Conservation (phyloP, 345 rosid species). For the Gossypium ekmanianum region DNA sequence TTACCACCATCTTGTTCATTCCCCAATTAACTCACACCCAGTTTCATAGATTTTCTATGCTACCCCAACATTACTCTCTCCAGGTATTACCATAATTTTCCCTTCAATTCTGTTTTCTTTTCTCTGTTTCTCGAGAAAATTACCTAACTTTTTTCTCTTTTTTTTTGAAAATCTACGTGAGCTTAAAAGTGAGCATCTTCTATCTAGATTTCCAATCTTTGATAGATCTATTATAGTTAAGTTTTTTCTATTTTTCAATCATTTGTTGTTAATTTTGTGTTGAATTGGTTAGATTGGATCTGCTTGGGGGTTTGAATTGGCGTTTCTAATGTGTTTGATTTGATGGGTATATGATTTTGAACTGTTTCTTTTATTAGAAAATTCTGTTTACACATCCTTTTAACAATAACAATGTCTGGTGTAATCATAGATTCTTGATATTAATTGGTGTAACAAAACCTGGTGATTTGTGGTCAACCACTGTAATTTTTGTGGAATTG, state of each 20-base stretch:
- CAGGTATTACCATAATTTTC: not conserved
- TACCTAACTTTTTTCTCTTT: not conserved
- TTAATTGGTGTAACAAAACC: not conserved
- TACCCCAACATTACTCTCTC: not conserved
- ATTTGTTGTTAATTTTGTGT: not conserved
- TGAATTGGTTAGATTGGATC: slow-evolving; percentile 2
- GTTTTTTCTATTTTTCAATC: not conserved
- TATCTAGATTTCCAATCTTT: not conserved
- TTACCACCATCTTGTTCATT: not conserved
- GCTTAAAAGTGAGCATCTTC: not conserved
- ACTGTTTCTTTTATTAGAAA: not conserved
- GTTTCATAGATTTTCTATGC: not conserved
- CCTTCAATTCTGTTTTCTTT: not conserved
- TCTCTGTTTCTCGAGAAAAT: not conserved
- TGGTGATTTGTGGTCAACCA: not conserved
- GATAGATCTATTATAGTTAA: not conserved
- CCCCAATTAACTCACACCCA: not conserved
- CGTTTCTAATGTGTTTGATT: not conserved
- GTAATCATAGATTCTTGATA: not conserved
- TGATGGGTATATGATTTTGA: not conserved
- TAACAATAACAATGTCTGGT: not conserved
- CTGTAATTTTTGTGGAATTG: not conserved
- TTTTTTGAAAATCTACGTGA: not conserved
- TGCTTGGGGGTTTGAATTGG: not conserved
- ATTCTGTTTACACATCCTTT: not conserved